These are phyloP conservation scores for Phytophthora europaea DNA, from an alignment of 352 stramenopile genomes.

Conservation along the genomic window DNA sequence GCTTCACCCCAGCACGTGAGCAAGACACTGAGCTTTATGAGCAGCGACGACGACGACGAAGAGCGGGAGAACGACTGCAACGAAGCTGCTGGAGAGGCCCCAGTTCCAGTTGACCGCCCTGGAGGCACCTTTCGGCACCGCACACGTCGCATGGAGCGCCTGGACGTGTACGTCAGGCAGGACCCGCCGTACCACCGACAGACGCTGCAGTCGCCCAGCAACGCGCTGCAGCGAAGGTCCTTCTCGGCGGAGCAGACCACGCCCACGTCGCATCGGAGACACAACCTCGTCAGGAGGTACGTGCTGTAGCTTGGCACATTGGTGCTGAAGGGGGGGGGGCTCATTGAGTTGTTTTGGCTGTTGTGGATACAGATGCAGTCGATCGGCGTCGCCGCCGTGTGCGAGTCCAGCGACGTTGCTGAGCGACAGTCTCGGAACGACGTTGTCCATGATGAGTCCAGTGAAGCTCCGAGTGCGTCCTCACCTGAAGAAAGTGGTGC, in stretches of 20 bases:
- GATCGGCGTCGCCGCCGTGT: conserved; percentile 43
- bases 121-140: conserved; percentile 41
- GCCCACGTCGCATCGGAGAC: conserved; percentile 20
- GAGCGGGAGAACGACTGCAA: conserved; percentile 21
- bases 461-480: conserved; percentile 16
- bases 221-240: conserved; percentile 21
- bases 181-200: conserved; percentile 27
- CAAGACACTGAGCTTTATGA: conserved; percentile 50
- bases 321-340: neutral
- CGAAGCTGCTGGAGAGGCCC: neutral
- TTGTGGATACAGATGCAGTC: conserved; percentile 13
- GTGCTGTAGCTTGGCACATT: neutral
- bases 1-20: conserved; percentile 38
- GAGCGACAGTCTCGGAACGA: conserved; percentile 47
- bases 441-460: conserved; percentile 54
- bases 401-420: conserved; percentile 53
- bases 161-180: conserved; percentile 35
- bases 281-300: conserved; percentile 25
- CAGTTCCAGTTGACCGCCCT: neutral
- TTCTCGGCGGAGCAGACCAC: conserved; percentile 31
- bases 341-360: neutral
- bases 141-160: conserved; percentile 34
- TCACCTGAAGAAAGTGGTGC: conserved; percentile 35
- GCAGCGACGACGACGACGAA: conserved; percentile 37
- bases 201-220: conserved; percentile 23